Evolutionary conservation across 2,329 filamentous ascomycete genomes (phyloP).

Genomic region (Cladosporium halotolerans): DNA sequence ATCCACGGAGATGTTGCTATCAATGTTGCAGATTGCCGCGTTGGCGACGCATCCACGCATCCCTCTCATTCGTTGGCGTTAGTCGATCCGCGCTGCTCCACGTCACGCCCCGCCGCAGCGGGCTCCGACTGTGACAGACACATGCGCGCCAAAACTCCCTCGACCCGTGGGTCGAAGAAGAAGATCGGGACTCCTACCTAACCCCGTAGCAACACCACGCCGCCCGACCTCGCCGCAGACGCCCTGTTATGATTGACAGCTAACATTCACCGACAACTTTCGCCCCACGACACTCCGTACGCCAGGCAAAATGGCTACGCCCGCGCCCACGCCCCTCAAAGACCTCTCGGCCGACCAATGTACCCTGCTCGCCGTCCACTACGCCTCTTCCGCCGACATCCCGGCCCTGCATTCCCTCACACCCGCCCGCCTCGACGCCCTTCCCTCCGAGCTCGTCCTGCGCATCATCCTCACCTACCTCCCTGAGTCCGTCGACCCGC

Average conservation of each 20-base stretch:
- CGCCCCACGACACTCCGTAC: neutral
- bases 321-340: constrained; percentile 11
- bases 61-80: no score
- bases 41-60: no score
- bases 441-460: constrained; percentile 60
- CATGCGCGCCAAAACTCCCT: no score
- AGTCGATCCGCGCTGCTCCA: no score
- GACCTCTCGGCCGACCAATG: constrained; percentile 60
- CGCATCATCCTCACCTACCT: constrained; percentile 71
- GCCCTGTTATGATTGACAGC: neutral
- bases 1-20: no score
- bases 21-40: no score
- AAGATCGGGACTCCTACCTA: no score
- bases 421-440: constrained; percentile 49
- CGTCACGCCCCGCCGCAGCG: no score
- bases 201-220: no score
- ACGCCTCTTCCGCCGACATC: constrained; percentile 61
- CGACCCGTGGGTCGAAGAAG: no score
- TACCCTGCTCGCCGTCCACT: constrained; percentile 65
- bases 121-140: no score
- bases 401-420: constrained; percentile 55
- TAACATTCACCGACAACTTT: neutral
- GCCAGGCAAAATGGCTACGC: neutral
- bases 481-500: constrained; percentile 62
- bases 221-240: no score